These are phyloP conservation scores for Metarhizium rileyi DNA, from an alignment of 2,329 filamentous ascomycete genomes.

Conservation along the genomic window DNA sequence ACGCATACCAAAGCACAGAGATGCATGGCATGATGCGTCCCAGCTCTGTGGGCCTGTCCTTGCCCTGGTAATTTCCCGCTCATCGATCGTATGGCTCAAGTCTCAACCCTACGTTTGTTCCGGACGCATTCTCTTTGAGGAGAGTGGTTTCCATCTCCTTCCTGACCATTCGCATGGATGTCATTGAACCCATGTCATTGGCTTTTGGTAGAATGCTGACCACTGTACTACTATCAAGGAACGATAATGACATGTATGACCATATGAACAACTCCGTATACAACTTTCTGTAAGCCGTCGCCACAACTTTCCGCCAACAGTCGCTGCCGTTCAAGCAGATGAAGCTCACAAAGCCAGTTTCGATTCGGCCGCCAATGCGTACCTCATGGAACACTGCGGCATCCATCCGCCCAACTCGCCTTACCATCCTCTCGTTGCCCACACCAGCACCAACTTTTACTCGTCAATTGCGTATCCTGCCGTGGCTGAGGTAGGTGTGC, in stretches of 20 bases:
- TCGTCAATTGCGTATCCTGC: constrained; percentile 72
- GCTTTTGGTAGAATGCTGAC: neutral
- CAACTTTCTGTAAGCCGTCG: constrained; percentile 53
- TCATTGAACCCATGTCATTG: neutral
- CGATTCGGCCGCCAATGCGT: constrained; percentile 84
- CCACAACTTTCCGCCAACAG: neutral
- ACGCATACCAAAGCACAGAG: neutral
- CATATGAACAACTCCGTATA: constrained; percentile 91
- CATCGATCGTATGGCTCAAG: too few relatives aligned
- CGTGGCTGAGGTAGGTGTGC: constrained; percentile 68
- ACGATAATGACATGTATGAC: constrained; percentile 90
- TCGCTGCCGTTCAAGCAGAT: constrained; percentile 2
- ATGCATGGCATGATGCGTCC: neutral
- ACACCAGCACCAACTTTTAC: constrained; percentile 80
- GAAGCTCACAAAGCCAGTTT: constrained; percentile 39
- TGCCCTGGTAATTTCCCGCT: too few relatives aligned
- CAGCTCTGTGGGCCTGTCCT: neutral
- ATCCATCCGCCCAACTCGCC: constrained; percentile 60
- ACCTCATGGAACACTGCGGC: constrained; percentile 69
- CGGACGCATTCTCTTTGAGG: too few relatives aligned
- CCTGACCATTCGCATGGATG: too few relatives aligned
- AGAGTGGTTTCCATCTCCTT: too few relatives aligned
- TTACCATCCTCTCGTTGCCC: constrained; percentile 76
- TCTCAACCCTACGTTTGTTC: too few relatives aligned
- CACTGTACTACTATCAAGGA: constrained; percentile 42